A percentile compares a stretch with the other conserved stretches of the same genome.
These are phyloP conservation scores for Avena atlantica DNA, from an alignment of 176 grass and related monocot genomes.

Conservation along the genomic window DNA sequence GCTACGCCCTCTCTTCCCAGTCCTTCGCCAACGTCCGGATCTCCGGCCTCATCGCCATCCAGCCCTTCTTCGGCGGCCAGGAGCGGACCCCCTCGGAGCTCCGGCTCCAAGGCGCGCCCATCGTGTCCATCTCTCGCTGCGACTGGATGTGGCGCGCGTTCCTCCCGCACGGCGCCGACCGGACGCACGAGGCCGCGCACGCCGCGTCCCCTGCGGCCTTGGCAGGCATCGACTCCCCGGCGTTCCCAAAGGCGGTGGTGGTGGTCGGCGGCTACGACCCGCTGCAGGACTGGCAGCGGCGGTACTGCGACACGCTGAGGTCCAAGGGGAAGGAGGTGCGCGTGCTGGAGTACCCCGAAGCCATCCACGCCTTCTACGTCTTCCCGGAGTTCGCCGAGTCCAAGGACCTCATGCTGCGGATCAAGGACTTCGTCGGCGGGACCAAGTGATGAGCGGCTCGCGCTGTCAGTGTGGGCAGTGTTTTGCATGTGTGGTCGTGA, in stretches of 20 bases:
- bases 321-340: constrained; percentile 44
- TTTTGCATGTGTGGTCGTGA: neutral
- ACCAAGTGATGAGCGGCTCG: neutral
- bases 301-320: constrained; percentile 60
- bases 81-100: constrained; percentile 70
- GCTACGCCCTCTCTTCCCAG: constrained; percentile 38
- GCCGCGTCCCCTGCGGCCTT: neutral
- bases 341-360: constrained; percentile 73
- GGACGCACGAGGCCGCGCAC: constrained; percentile 61
- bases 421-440: constrained; percentile 58
- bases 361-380: constrained; percentile 57
- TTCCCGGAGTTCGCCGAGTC: too few species aligned
- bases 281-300: constrained; percentile 77
- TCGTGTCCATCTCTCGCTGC: constrained; percentile 57
- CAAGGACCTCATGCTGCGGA: constrained; percentile 53
- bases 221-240: neutral
- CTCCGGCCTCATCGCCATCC: constrained; percentile 61
- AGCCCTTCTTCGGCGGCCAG: constrained; percentile 92
- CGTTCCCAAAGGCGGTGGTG: constrained; percentile 57
- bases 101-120: constrained; percentile 55
- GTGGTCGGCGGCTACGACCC: constrained; percentile 82
- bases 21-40: constrained; percentile 51
- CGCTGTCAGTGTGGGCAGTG: neutral
- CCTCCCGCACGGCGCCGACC: constrained; percentile 64
- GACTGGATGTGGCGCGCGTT: constrained; percentile 95